These are phyloP conservation scores for Nothophaeocryptopus gaeumannii DNA, from an alignment of 2,329 filamentous ascomycete species.

Conservation along the genomic window DNA sequence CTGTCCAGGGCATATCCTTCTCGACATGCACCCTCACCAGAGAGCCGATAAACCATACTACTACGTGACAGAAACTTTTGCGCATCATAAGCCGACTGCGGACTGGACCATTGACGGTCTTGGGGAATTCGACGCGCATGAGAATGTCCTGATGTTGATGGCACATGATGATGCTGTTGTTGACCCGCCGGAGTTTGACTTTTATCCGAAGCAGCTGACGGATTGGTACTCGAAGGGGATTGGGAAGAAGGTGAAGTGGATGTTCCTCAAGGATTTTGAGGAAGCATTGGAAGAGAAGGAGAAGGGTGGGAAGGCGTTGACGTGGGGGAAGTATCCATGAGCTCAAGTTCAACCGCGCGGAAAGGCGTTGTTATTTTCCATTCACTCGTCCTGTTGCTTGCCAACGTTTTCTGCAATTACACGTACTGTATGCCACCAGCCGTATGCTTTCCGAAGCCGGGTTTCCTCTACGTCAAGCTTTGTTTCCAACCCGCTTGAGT, in stretches of 20 bases:
- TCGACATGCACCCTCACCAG: conserved; percentile 38
- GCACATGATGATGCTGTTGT: conserved; percentile 34
- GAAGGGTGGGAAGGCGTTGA: conserved; percentile 23
- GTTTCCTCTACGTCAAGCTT: no score
- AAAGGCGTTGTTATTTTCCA: no score
- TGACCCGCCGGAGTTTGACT: conserved; percentile 31
- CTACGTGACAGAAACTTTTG: conserved; percentile 33
- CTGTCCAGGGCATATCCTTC: conserved; percentile 45
- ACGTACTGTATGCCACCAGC: no score
- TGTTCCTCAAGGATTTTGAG: conserved; percentile 52
- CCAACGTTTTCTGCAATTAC: no score
- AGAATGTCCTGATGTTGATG: conserved; percentile 32
- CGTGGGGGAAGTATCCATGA: conserved; percentile 22
- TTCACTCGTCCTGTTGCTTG: no score
- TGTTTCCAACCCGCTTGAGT: no score
- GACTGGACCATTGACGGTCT: conserved; percentile 34
- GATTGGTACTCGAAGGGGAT: conserved; percentile 32
- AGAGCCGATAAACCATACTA: conserved; percentile 38
- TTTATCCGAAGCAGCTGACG: conserved; percentile 42
- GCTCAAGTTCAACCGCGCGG: no score
- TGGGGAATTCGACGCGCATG: conserved; percentile 35
- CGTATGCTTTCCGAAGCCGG: no score
- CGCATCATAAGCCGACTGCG: conserved; percentile 36
- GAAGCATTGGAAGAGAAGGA: conserved; percentile 38
- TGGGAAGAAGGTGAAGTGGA: conserved; percentile 32